Evolutionary conservation across 768 basidiomycete genomes (phyloP).

Genomic region (Amanita pseudoporphyria): DNA sequence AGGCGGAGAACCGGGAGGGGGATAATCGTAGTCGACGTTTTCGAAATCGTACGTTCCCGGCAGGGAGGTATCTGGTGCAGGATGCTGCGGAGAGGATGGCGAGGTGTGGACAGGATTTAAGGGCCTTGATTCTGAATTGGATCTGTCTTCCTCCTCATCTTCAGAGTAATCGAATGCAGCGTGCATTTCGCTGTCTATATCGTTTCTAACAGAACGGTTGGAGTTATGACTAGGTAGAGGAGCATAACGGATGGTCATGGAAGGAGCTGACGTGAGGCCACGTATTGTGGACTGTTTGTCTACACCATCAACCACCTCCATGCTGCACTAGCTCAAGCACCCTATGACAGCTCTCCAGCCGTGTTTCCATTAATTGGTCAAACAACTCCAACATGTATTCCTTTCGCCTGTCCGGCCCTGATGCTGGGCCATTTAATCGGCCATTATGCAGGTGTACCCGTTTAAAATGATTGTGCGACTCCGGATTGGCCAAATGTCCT

Average conservation of each 20-base stretch:
- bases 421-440: too few species aligned
- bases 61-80: slow-evolving; percentile 16
- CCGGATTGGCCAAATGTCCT: neutral
- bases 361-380: slow-evolving; percentile 61
- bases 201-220: slow-evolving; percentile 35
- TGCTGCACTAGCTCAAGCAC: slow-evolving; percentile 47
- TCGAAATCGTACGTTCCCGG: slow-evolving; percentile 70
- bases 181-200: slow-evolving; percentile 53
- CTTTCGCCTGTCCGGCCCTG: slow-evolving; percentile 7
- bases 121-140: slow-evolving; percentile 47
- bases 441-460: slow-evolving; percentile 54
- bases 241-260: slow-evolving; percentile 54
- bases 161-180: slow-evolving; percentile 81
- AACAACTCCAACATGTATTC: slow-evolving; percentile 58
- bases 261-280: neutral
- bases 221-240: slow-evolving; percentile 51
- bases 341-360: slow-evolving; percentile 70
- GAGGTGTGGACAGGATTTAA: slow-evolving; percentile 33
- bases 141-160: slow-evolving; percentile 48
- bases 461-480: neutral
- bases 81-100: slow-evolving; percentile 15
- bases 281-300: slow-evolving; percentile 1
- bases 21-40: slow-evolving; percentile 67
- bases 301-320: slow-evolving; percentile 11
- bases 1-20: slow-evolving; percentile 80